These are phyloP conservation scores for Fonsecaea nubica DNA, from an alignment of 2,329 filamentous ascomycete species.

Conservation along the genomic window DNA sequence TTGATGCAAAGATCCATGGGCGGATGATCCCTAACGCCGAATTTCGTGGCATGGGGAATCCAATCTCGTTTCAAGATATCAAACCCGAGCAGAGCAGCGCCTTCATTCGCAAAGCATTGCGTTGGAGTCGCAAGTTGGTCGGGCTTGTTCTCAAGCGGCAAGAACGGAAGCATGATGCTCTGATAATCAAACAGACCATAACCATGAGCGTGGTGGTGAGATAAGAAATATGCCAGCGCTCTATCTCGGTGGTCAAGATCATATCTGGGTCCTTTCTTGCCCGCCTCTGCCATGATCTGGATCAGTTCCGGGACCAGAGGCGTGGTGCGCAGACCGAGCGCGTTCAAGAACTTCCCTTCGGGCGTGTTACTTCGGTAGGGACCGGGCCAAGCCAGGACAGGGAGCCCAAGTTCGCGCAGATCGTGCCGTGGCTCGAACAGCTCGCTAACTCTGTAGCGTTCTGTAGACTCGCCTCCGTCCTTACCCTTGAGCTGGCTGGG, in stretches of 20 bases:
- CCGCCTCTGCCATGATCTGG: conserved; percentile 73
- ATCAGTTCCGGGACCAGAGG: conserved; percentile 78
- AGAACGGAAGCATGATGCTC: conserved; percentile 63
- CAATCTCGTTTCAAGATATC: conserved; percentile 76
- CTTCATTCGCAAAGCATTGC: conserved; percentile 81
- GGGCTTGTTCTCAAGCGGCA: conserved; percentile 71
- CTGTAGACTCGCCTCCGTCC: conserved; percentile 57
- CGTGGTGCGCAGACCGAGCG: conserved; percentile 73
- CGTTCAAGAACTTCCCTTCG: conserved; percentile 76
- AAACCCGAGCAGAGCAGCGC: conserved; percentile 79
- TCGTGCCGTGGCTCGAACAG: conserved; percentile 79
- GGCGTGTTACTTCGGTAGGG: conserved; percentile 68
- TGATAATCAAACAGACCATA: conserved; percentile 72
- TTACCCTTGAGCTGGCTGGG: conserved; percentile 71
- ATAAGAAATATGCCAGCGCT: conserved; percentile 81
- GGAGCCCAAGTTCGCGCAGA: conserved; percentile 72
- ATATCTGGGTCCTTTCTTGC: conserved; percentile 49
- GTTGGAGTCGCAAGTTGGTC: conserved; percentile 72
- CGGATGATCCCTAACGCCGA: conserved; percentile 84
- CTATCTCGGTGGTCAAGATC: conserved; percentile 66
- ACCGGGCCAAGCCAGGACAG: conserved; percentile 82
- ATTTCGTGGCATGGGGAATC: conserved; percentile 80
- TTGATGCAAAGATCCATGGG: conserved; percentile 78
- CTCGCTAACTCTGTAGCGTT: conserved; percentile 73
- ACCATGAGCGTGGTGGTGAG: conserved; percentile 76